Base-by-base conservation (phyloP, 2,329 filamentous ascomycete genomes). In the Scedosporium apiospermum region DNA sequence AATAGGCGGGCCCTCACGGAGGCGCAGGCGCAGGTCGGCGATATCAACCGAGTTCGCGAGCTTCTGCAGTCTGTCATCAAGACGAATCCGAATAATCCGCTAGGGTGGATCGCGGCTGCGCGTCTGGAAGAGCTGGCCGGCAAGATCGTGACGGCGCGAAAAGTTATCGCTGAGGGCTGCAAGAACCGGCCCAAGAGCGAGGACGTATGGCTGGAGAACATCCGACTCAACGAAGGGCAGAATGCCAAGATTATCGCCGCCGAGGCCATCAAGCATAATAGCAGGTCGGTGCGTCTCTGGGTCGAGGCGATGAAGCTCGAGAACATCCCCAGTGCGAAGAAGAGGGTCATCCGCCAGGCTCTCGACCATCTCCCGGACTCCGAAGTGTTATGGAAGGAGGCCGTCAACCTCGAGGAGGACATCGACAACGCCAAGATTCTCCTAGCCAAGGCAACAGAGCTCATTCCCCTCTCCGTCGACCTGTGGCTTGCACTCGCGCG, bases 211-310 rank as follows among this genome's bases (percentile, higher is more conserved):
- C 78, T 98, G 49, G 95, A 99, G 73, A 96, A 93, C 62, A 98
- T 99, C 67, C 86, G 93, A 62, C 80, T 99, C 2, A 96, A 97
- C 73, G 91, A 96, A 70, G 87, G 88, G 26, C 88, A 91, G 62
- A 99, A 98, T 69, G 93, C 93, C 63, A 98, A 96, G 76, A 87
- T 99, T 65, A 96, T 99, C 67, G 95, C 93, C 6, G 91, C 93
- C 7, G 88, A 93, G 67, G 95, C 93, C 3, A 96, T 99, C 70
- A 91, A 96, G 73, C 87, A 91, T 61, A 98, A 98, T 68, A 88
- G 91, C 65, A 86, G 87, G 63, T 96, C 93, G 0, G 93, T 96
- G 9, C 84, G 88, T 66, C 78, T 99, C 7, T 99, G 95, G 95
- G 88, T 96, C 5, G 93, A 96, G 72, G 96, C 95, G 0, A 97